Evolutionary conservation across 441 rosid genomes (phyloP), one percentile per base, ranked within the genome.

Genomic region (Pelargonium myrrhifolium): DNA sequence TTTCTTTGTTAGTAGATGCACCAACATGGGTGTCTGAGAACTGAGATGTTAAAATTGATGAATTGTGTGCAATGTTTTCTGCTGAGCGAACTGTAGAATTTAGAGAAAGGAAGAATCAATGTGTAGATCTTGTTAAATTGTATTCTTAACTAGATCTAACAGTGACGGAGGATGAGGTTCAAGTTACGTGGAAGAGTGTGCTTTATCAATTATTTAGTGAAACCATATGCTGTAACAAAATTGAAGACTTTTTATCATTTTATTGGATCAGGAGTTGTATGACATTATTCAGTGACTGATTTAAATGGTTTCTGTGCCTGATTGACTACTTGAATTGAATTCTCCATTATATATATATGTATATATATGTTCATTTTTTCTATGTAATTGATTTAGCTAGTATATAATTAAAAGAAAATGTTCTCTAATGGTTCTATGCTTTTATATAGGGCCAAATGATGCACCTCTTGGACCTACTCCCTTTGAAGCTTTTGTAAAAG

Each of bases 401-500:
- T 17, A 17, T 65, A 22, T 43, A 70, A 43, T 35, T 65, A 8
- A 14, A 26, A 31, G 8, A 37, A 37, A 20, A 28, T 67, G 55
- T 67, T 74, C 28, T 72, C 37, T 56, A 49, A 28, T 21, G 35
- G 43, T 65, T 74, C 65, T 70, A 71, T 66, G 78, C 71, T 70
- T 74, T 68, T 53, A n/a, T 68, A 28, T 66, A 90, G 97, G 97
- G 66, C 98, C 98, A 11, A 87, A 79, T 26, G 98, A 93, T 72
- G 86, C 88, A 47, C 98, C 98, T 72, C 93, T 93, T 75, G 97
- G 89, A 63, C 92, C 97, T 73, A 83, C 85, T 55, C 87, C 88
- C 74, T 93, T 93, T 26, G 97, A 89, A 77, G 87, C 98, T 75
- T 93, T 93, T 81, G 83, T 90, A 70, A 91, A 93, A 86, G 98